Evolutionary conservation across 768 basidiomycete genomes (phyloP).

Genomic region (Boletus speciosus): DNA sequence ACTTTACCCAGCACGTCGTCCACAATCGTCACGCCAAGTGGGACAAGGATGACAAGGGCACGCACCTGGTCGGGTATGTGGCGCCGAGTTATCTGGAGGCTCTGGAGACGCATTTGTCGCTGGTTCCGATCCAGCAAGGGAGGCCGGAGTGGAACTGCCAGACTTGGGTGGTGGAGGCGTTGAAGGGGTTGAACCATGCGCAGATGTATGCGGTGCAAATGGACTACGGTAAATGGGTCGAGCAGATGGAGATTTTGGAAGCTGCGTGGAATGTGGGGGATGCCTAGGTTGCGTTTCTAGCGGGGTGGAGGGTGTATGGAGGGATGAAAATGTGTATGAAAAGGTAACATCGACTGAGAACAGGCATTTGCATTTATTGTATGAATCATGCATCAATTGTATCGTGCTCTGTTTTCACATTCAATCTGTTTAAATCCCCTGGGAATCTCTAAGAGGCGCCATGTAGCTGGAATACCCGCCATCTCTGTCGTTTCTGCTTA

Average conservation of each 20-base stretch:
- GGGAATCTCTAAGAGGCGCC: too few relatives aligned
- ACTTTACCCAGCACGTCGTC: constrained; percentile 14
- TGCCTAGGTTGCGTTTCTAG: neutral
- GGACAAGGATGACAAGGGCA: constrained; percentile 11
- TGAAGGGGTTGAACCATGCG: constrained; percentile 9
- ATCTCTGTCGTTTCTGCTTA: too few relatives aligned
- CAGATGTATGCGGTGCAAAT: constrained; percentile 18
- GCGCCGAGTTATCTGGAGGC: neutral
- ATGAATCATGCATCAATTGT: too few relatives aligned
- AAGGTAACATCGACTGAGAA: too few relatives aligned
- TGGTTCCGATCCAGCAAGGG: constrained; percentile 11
- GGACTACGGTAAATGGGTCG: constrained; percentile 6
- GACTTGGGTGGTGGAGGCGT: constrained; percentile 20
- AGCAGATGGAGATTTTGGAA: constrained; percentile 16
- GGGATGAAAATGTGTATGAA: neutral
- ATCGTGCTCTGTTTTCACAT: too few relatives aligned
- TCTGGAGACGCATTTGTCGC: constrained; percentile 10
- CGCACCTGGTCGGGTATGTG: constrained; percentile 12
- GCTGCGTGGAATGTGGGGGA: constrained; percentile 17
- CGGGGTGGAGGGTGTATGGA: too few relatives aligned
- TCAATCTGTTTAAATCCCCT: too few relatives aligned
- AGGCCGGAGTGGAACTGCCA: constrained; percentile 17
- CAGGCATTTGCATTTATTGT: too few relatives aligned
- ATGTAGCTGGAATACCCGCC: too few relatives aligned
- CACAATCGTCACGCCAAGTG: constrained; percentile 13